Evolutionary conservation across 495 filamentous ascomycete species (phyloP).

Genomic region (Entonaema liquescens): DNA sequence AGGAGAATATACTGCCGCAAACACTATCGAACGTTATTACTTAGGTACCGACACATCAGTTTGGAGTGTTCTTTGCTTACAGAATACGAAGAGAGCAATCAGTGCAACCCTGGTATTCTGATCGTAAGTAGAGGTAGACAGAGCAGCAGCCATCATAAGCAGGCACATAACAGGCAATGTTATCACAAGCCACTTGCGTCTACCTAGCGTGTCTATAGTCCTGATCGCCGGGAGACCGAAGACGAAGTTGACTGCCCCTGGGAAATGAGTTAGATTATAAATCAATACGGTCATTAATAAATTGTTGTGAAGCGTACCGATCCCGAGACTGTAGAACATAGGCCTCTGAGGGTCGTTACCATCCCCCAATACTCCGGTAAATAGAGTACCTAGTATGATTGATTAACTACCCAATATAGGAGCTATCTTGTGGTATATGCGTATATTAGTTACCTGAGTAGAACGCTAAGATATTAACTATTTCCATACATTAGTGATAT

Average conservation of each 20-base stretch:
- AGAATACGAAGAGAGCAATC: slow-evolving; percentile 40
- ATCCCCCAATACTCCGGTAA: slow-evolving; percentile 19
- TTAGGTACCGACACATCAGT: slow-evolving; percentile 7
- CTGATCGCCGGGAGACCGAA: slow-evolving; percentile 76
- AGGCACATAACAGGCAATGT: slow-evolving; percentile 76
- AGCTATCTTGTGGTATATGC: background rate
- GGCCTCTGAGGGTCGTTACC: slow-evolving; percentile 1
- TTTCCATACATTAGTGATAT: slow-evolving; percentile 11
- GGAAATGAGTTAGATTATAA: background rate
- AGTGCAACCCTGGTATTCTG: slow-evolving; percentile 7
- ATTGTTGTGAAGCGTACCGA: slow-evolving; percentile 26
- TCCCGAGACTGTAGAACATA: slow-evolving; percentile 41
- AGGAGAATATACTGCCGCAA: slow-evolving; percentile 47
- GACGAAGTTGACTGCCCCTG: slow-evolving; percentile 73
- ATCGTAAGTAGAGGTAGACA: slow-evolving; percentile 24
- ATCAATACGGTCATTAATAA: background rate
- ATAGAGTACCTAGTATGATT: slow-evolving; percentile 27
- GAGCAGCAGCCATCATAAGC: slow-evolving; percentile 52
- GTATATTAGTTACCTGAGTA: slow-evolving; percentile 38
- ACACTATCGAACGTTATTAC: slow-evolving; percentile 24
- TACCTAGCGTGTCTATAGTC: slow-evolving; percentile 78
- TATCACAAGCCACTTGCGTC: slow-evolving; percentile 73
- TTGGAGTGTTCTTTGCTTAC: slow-evolving; percentile 15
- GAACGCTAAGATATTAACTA: slow-evolving; percentile 47
- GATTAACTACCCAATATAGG: background rate